Conservation (phyloP, 2,329 filamentous ascomycete species). For the Dendryphion nanum region DNA sequence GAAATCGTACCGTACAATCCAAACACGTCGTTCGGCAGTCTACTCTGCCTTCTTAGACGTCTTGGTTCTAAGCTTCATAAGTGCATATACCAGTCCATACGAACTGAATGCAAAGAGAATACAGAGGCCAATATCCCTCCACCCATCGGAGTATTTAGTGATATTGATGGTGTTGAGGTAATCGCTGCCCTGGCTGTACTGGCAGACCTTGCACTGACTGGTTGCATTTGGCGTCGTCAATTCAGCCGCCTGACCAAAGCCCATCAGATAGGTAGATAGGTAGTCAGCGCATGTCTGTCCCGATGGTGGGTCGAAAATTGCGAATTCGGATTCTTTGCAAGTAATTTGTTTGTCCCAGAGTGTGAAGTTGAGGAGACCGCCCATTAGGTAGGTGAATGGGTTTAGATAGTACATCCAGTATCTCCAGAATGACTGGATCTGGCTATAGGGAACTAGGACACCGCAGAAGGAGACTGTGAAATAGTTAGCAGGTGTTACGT, state of each 20-base stretch:
- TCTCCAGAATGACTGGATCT: slow-evolving; percentile 69
- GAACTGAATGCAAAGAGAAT: slow-evolving; percentile 56
- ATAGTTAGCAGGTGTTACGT: too few species aligned
- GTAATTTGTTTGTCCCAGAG: slow-evolving; percentile 43
- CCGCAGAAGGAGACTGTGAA: slow-evolving; percentile 29
- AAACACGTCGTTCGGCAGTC: too few species aligned
- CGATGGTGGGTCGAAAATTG: slow-evolving; percentile 49
- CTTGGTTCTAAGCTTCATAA: slow-evolving; percentile 46
- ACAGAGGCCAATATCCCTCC: slow-evolving; percentile 63
- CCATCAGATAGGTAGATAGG: slow-evolving; percentile 52
- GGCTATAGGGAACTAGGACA: slow-evolving; percentile 63
- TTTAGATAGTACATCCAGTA: slow-evolving; percentile 45
- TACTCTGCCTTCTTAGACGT: slow-evolving; percentile 37
- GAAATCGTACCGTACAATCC: too few species aligned
- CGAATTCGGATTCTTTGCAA: slow-evolving; percentile 37
- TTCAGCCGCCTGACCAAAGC: slow-evolving; percentile 49
- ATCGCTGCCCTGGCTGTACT: slow-evolving; percentile 58
- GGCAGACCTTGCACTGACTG: slow-evolving; percentile 58
- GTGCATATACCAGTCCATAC: slow-evolving; percentile 50
- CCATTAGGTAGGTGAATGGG: slow-evolving; percentile 46
- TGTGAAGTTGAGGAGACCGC: slow-evolving; percentile 39
- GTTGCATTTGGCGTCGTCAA: slow-evolving; percentile 61
- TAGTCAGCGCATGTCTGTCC: slow-evolving; percentile 60
- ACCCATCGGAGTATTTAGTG: slow-evolving; percentile 61
- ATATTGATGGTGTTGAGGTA: slow-evolving; percentile 62